A percentile compares a stretch with the other conserved stretches of the same genome.
These are phyloP conservation scores for Fusarium subtropicale DNA, from an alignment of 2,329 filamentous ascomycete genomes.

Conservation along the genomic window DNA sequence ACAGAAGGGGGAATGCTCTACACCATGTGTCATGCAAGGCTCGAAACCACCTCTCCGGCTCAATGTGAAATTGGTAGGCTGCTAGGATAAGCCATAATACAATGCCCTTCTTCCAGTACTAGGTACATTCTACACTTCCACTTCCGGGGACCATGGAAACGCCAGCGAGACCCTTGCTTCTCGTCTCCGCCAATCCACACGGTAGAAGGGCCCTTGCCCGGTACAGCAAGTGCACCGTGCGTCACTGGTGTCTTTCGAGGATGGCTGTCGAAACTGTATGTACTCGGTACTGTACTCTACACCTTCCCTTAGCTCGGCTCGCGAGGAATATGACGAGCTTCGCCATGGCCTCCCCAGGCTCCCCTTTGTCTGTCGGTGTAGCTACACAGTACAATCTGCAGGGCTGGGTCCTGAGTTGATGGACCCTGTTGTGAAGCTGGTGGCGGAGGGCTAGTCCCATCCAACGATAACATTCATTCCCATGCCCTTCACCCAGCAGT, in stretches of 20 bases:
- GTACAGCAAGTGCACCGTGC: slow-evolving; percentile 34
- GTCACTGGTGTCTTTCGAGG: slow-evolving; percentile 30
- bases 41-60: slow-evolving; percentile 18
- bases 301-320: slow-evolving; percentile 18
- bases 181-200: slow-evolving; percentile 31
- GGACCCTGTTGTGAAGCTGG: slow-evolving; percentile 24
- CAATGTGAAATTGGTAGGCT: slow-evolving; percentile 20
- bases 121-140: slow-evolving; percentile 32
- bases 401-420: slow-evolving; percentile 12
- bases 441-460: slow-evolving; percentile 24
- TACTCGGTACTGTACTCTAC: slow-evolving; percentile 14
- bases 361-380: slow-evolving; percentile 32
- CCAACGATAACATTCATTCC: slow-evolving; percentile 15
- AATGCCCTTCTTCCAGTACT: slow-evolving; percentile 12
- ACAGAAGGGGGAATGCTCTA: slow-evolving; percentile 25
- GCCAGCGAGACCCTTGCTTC: slow-evolving; percentile 32
- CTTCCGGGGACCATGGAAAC: slow-evolving; percentile 21
- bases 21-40: slow-evolving; percentile 26
- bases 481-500: background rate
- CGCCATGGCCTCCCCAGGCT: slow-evolving; percentile 13
- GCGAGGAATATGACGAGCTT: slow-evolving; percentile 19
- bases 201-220: slow-evolving; percentile 10
- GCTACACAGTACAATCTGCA: slow-evolving; percentile 21
- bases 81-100: slow-evolving; percentile 29
- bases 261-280: slow-evolving; percentile 25